phyloP scores from a whole-genome alignment of 768 basidiomycete species.

The Inosperma sp. region DNA sequence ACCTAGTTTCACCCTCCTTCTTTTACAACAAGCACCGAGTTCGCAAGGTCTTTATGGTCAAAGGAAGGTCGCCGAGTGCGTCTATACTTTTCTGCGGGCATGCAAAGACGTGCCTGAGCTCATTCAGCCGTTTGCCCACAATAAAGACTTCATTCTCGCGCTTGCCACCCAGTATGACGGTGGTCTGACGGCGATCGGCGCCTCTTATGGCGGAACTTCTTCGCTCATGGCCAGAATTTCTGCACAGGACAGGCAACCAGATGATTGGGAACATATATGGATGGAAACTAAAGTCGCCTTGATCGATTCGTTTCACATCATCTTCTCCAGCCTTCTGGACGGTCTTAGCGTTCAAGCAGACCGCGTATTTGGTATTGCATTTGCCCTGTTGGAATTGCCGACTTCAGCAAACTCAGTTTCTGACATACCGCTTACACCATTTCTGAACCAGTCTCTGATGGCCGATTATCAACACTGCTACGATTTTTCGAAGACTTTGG shows the following conservation, averaged over 20 bases:
- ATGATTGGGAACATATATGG: conserved; percentile 71
- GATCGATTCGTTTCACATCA: conserved; percentile 62
- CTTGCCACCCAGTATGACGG: conserved; percentile 58
- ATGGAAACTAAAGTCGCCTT: conserved; percentile 69
- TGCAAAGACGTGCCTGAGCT: conserved; percentile 41
- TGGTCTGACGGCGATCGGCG: conserved; percentile 51
- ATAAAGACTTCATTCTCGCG: conserved; percentile 48
- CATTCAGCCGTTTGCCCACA: conserved; percentile 48
- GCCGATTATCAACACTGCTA: conserved; percentile 71
- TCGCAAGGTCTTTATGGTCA: conserved; percentile 55
- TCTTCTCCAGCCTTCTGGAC: conserved; percentile 46
- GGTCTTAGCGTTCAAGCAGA: conserved; percentile 46
- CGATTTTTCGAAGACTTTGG: conserved; percentile 49
- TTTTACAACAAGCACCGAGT: conserved; percentile 34
- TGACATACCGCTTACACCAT: conserved; percentile 39
- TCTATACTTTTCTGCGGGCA: conserved; percentile 50
- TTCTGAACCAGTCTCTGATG: conserved; percentile 63
- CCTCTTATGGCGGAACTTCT: conserved; percentile 56
- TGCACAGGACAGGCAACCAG: conserved; percentile 31
- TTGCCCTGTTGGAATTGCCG: conserved; percentile 50
- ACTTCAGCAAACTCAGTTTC: conserved; percentile 25
- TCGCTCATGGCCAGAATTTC: conserved; percentile 25
- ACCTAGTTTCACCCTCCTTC: conserved; percentile 52
- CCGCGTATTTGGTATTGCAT: conserved; percentile 52
- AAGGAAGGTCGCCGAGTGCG: conserved; percentile 57